Evolutionary conservation across 1,284 basidiomycete genomes (phyloP).

Genomic region (Puccinia coronata): DNA sequence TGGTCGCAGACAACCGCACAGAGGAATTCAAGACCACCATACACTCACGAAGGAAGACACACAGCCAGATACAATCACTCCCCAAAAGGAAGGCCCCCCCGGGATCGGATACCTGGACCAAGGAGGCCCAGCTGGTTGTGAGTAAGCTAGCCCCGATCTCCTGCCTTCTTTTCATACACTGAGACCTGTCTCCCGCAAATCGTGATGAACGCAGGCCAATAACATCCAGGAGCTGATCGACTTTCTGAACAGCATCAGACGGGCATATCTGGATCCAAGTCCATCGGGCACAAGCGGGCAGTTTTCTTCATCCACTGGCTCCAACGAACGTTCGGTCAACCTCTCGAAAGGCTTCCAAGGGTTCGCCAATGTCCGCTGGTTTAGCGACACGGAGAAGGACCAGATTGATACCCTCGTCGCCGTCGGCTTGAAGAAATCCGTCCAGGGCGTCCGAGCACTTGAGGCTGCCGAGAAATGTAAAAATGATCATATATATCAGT

Average conservation of each 20-base stretch:
- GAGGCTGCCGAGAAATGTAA: constrained; percentile 79
- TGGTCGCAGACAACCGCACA: constrained; percentile 8
- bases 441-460: constrained; percentile 79
- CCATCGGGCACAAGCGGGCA: background rate
- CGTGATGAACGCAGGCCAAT: background rate
- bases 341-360: constrained; percentile 57
- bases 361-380: constrained; percentile 70
- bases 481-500: constrained; percentile 58
- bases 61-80: background rate
- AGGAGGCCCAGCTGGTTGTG: constrained; percentile 33
- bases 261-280: constrained; percentile 37
- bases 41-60: background rate
- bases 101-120: background rate
- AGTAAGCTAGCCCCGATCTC: constrained; percentile 1
- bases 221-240: constrained; percentile 44
- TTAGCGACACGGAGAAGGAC: constrained; percentile 82
- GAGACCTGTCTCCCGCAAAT: background rate
- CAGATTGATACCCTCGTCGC: constrained; percentile 86
- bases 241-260: constrained; percentile 31
- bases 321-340: constrained; percentile 16
- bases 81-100: background rate
- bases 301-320: background rate
- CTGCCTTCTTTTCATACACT: background rate
- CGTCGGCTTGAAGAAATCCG: constrained; percentile 75
- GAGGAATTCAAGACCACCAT: constrained; percentile 12